A percentile compares a stretch with the other conserved stretches of the same genome.
Evolutionary conservation across 768 basidiomycete species (phyloP).

Genomic region (Psilocybe subaeruginosa): DNA sequence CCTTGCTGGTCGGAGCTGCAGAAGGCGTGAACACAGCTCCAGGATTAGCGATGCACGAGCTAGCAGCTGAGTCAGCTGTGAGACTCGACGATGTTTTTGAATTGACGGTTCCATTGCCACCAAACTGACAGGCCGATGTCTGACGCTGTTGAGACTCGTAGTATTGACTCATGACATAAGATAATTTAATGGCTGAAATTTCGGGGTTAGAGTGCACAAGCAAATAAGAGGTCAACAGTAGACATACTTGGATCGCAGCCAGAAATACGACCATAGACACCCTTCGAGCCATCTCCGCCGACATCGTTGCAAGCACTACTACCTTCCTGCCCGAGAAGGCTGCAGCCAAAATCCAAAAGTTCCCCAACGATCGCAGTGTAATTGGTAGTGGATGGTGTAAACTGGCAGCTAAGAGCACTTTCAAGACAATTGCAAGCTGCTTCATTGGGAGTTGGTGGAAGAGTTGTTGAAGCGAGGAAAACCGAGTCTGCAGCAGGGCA

Average conservation of each 20-base stretch:
- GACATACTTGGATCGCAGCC: conserved; percentile 79
- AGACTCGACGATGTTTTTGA: conserved; percentile 48
- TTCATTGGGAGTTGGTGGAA: conserved; percentile 87
- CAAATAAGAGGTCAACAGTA: background rate
- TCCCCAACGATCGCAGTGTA: conserved; percentile 61
- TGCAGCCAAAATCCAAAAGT: conserved; percentile 73
- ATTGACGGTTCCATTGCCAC: conserved; percentile 84
- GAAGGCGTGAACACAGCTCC: conserved; percentile 66
- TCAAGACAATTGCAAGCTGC: conserved; percentile 80
- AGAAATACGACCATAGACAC: conserved; percentile 76
- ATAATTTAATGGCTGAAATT: conserved; percentile 69
- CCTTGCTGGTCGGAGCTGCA: conserved; percentile 34
- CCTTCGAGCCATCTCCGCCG: conserved; percentile 69
- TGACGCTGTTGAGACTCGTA: conserved; percentile 67
- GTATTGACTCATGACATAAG: conserved; percentile 81
- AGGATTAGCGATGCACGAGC: conserved; percentile 69
- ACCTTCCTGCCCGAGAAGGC: conserved; percentile 65
- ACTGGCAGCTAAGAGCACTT: conserved; percentile 69
- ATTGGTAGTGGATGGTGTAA: conserved; percentile 65
- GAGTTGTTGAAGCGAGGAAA: conserved; percentile 64
- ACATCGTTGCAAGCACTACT: conserved; percentile 68
- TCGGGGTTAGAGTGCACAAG: background rate
- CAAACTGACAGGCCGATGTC: conserved; percentile 72
- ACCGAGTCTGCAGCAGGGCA: conserved; percentile 68
- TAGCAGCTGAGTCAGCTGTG: conserved; percentile 57